Evolutionary conservation across 805 yeast genomes (phyloP), one percentile per base, ranked within the genome.

Genomic region (Candida germanica): DNA sequence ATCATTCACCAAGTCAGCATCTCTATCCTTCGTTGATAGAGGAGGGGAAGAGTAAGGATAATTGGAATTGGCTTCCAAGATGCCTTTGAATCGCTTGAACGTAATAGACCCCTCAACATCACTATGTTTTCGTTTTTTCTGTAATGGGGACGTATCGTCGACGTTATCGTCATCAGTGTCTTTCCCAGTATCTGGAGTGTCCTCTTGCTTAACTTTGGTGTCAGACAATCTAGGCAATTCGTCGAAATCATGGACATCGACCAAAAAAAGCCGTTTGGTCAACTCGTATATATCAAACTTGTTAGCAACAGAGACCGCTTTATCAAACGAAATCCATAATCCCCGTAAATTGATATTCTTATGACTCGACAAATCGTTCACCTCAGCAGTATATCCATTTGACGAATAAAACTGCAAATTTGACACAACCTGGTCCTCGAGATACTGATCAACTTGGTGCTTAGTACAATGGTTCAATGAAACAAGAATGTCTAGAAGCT

Each of bases 191-290:
- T 30, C 35, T 4, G 4, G 29, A 3, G 27, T 20, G 11, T 15
- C 26, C 22, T 33, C 41, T 11, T 22, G 35, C 25, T 37, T 23
- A 4, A 6, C 29, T 3, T 19, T 4, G 3, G 36, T 43, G 18
- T 48, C 54, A 9, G 30, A 34, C 26, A 53, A 49, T 38, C 48
- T 51, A 6, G 69, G 69, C 18, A 67, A 53, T 38, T 49, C 50
- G 35, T 66, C 71, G 41, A 49, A 66, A 38, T 66, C 71, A 42
- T 67, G 73, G 25, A 67, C 73, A 41, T 67, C 72, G n/a, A 67
- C 56, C 36, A 67, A 49, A 36, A 66, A 64, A 30, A 67, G 47
- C 37, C 47, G 50, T 48, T 66, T 66, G 18, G 56, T 49, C 29
- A 64, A 40, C 34, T 58, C 62, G 47, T 67, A 67, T 24, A 66